These are phyloP conservation scores for Cruciata laevipes DNA, from an alignment of 257 asterid genomes.

Conservation along the genomic window DNA sequence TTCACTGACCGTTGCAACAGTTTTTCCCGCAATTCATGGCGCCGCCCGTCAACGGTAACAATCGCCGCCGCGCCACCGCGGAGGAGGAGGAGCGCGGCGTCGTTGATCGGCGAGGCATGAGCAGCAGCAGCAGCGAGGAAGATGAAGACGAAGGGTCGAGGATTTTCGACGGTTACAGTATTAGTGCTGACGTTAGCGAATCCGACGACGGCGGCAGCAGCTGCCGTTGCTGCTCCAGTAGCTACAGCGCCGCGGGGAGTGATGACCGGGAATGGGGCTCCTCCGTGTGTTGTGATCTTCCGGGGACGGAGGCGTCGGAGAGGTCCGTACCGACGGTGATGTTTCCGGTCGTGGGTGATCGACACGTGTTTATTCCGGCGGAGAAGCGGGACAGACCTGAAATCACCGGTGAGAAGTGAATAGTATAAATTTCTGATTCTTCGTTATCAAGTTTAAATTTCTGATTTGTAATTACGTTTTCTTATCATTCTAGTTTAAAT, in stretches of 20 bases:
- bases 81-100: slow-evolving; percentile 27
- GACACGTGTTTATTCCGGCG: slow-evolving; percentile 43
- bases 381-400: slow-evolving; percentile 40
- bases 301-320: slow-evolving; percentile 19
- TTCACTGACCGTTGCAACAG: not conserved
- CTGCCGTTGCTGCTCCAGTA: slow-evolving; percentile 25
- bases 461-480: not conserved
- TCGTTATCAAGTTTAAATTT: too few relatives aligned
- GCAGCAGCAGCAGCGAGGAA: slow-evolving; percentile 1
- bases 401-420: slow-evolving; percentile 37
- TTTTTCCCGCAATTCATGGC: not conserved
- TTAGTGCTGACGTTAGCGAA: slow-evolving; percentile 90
- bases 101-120: slow-evolving; percentile 23
- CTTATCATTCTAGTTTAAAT: too few relatives aligned
- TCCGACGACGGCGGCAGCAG: slow-evolving; percentile 72
- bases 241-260: slow-evolving; percentile 34
- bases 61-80: not conserved
- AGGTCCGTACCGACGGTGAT: slow-evolving; percentile 43
- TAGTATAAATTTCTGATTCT: not conserved
- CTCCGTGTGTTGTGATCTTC: slow-evolving; percentile 25
- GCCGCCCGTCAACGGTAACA: not conserved
- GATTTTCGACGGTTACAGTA: slow-evolving; percentile 53
- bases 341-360: slow-evolving; percentile 60
- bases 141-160: not conserved
- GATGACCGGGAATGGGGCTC: slow-evolving; percentile 12